Base-by-base conservation (phyloP, 1,139 yeast species). In the Nakaseomyces uthaithaninus region DNA sequence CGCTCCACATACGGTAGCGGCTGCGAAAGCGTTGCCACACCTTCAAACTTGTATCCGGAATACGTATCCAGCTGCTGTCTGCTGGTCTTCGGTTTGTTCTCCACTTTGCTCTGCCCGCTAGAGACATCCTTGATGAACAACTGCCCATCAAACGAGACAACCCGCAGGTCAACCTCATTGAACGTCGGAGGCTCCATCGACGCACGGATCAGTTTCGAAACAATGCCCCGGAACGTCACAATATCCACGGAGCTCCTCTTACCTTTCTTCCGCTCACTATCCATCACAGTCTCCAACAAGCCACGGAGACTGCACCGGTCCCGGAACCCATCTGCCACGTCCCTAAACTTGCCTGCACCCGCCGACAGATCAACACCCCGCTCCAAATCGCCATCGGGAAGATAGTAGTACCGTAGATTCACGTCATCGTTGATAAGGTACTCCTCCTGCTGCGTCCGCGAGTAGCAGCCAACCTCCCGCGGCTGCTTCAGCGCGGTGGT, bases 41-140 rank as follows among this genome's bases (percentile, higher is more conserved):
- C 68, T 62, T 91, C 96, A 60, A 91, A 91, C 59, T 86, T 87
- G 64, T 83, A 86, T 0, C 91, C 91, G n/a, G 77, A 66, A 52
- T 68, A 82, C 50, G 51, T 67, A 78, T 52, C 68, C 72, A 55
- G 69, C 67, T 46, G 64, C 68, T 40, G 54, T 44, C 47, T 51
- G 19, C 38, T 41, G 52, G 59, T 33, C 49, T 59, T 54, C 28
- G 23, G 23, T 15, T 14, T 25, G n/a, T 24, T 16, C 10, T 20
- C 17, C 9, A 19, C 7, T 14, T 12, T 27, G 24, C 24, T 16
- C 16, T 9, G n/a, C 12, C 51, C 40, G 3, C 52, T 45, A 26
- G 66, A 68, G 53, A 81, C 83, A 39, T 72, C 71, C 51, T 80
- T 83, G 36, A 91, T 76, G 58, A 87, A 85, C n/a, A 91, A 61